Evolutionary conservation across 148 eudicot species (phyloP).

Genomic region (Salicornia ramosissima): DNA sequence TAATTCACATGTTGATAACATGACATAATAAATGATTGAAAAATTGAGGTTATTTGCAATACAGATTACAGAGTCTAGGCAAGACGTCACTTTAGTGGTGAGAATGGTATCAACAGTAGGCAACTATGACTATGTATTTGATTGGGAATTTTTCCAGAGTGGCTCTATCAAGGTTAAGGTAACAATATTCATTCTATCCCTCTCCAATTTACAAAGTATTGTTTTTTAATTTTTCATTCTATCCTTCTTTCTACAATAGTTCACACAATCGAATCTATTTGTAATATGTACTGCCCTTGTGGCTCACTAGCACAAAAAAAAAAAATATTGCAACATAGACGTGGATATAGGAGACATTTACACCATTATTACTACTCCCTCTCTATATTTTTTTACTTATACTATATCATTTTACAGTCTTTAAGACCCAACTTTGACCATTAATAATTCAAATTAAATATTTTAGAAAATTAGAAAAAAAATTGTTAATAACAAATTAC

Average conservation of each 20-base stretch:
- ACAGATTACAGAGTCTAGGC: conserved; percentile 38
- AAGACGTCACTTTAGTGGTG: conserved; percentile 41
- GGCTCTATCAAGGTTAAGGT: conserved; percentile 40
- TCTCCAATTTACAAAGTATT: neutral
- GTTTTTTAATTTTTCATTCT: neutral
- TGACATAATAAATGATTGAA: too few relatives aligned
- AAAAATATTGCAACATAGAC: too few relatives aligned
- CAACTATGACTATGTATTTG: conserved; percentile 51
- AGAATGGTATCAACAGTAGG: conserved; percentile 42
- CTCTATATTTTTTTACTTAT: too few relatives aligned
- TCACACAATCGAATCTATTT: neutral
- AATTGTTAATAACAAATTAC: too few relatives aligned
- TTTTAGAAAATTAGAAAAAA: too few relatives aligned
- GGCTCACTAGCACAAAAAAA: too few relatives aligned
- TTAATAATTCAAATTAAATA: too few relatives aligned
- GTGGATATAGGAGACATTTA: too few relatives aligned
- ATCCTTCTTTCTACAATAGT: neutral
- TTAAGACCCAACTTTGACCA: too few relatives aligned
- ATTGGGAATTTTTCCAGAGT: conserved; percentile 42
- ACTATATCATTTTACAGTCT: too few relatives aligned
- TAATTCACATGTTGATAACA: too few relatives aligned
- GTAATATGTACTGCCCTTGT: neutral
- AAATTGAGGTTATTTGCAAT: neutral
- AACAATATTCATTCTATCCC: neutral
- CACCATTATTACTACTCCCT: too few relatives aligned